Base-by-base conservation (phyloP, 164 flowering plant species). In the Nymphaea colorata region DNA sequence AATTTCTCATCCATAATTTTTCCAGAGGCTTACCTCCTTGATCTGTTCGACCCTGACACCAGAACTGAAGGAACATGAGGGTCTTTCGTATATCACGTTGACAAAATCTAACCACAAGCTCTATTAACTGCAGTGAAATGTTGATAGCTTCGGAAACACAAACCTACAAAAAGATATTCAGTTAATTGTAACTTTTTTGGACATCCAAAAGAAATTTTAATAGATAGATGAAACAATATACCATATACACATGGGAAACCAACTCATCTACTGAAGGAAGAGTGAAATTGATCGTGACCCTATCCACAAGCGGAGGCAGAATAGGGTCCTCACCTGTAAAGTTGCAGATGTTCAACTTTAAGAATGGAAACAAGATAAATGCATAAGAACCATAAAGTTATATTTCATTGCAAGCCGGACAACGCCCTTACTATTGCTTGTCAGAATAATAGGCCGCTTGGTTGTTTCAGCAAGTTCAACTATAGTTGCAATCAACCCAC, bases 381-480 rank as follows among this genome's bases (percentile, higher is more conserved):
- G 53, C 7, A 45, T 10, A 45, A 5, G 61, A 7, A 4, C 45
- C 36, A 62, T 17, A 61, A 25, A 41, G 60, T 44, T 6, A 68
- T 43, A 66, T 3, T 4, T 43, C 57, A 15, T 16, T 25, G 36
- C 36, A 25, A 25, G 36, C 36, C 16, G 59, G 59, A 5, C 25
- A 51, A 66, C 41, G 42, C 17, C 25, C 95, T 80, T 89, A 95
- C 99, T 79, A 65, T 86, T 92, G 78, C 89, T 81, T 66, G 99
- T 95, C 73, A 92, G 82, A 71, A 95, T 83, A 67, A 92, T 87
- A 16, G 99, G 99, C 64, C 93, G 83, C 80, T 88, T 92, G 70
- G 90, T 91, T 62, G 84, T 86, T 73, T 85, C 84, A 61, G 96
- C 93, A 70, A 95, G 87, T 67, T 84, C 89, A 62, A 83, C 84